Percentiles rank a stretch among this genome's conserved stretches.
Evolutionary conservation across 2,329 filamentous ascomycete genomes (phyloP).

Genomic region (Aquanectria penicillioides): DNA sequence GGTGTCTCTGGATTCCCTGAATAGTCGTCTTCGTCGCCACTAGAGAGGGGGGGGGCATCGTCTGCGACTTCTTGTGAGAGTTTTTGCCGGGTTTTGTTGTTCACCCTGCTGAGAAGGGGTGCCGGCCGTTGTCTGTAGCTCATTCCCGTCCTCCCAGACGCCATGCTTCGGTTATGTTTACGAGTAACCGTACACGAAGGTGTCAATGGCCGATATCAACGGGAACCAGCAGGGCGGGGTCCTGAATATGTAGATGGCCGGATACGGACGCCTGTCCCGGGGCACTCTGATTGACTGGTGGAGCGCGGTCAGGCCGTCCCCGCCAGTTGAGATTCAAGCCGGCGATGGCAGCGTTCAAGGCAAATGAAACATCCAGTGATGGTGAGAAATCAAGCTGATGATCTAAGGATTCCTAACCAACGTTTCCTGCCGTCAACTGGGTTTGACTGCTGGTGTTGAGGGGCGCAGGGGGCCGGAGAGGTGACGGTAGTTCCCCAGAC

Average conservation of each 20-base stretch:
- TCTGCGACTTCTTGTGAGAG: conserved; percentile 26
- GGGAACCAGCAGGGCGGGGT: neutral
- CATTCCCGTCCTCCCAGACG: conserved; percentile 28
- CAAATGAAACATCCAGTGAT: neutral
- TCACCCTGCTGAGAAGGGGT: conserved; percentile 28
- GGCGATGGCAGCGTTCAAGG: neutral
- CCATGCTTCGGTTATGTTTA: neutral
- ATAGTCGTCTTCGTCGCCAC: conserved; percentile 37
- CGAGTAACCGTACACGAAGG: neutral
- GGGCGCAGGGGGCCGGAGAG: conserved; percentile 3
- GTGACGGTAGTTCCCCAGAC: conserved; percentile 5
- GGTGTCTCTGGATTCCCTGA: neutral
- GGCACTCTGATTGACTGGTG: neutral
- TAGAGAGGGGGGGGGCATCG: conserved; percentile 43
- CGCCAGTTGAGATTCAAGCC: neutral
- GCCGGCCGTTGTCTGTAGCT: conserved; percentile 25
- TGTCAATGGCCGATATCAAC: neutral
- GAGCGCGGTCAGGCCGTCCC: neutral
- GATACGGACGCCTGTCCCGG: neutral
- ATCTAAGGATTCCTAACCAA: neutral
- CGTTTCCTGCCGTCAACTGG: conserved; percentile 4
- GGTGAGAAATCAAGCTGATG: too few species aligned
- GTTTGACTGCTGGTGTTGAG: neutral
- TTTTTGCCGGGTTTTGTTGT: conserved; percentile 7
- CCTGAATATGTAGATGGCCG: neutral